phyloP scores from a whole-genome alignment of 2,329 filamentous ascomycete genomes.

The Neocatenulostroma microsporum region DNA sequence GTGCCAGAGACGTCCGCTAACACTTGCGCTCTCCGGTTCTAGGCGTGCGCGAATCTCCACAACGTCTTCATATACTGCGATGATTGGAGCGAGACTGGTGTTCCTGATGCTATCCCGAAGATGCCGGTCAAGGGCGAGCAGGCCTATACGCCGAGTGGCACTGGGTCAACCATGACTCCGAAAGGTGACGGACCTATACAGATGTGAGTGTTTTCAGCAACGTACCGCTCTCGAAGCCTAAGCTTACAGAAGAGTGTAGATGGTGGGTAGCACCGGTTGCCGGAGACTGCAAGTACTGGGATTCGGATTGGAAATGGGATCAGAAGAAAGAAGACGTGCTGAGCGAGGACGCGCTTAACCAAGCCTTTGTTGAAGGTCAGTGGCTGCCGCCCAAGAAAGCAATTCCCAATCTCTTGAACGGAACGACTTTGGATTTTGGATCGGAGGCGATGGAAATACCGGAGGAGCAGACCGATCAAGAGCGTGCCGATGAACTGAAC shows the following conservation, averaged over 20 bases:
- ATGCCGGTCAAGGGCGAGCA: background rate
- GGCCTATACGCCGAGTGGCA: constrained; percentile 1
- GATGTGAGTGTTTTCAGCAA: no score
- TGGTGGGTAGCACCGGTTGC: background rate
- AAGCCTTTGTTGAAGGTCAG: background rate
- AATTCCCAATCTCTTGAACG: constrained; percentile 1
- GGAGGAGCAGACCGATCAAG: no score
- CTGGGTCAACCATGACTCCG: background rate
- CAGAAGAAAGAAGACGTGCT: background rate
- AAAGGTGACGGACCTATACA: background rate
- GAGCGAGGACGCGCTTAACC: background rate
- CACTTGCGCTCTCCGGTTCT: no score
- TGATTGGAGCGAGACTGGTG: background rate
- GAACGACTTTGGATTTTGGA: no score
- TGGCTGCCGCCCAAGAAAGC: constrained; percentile 1
- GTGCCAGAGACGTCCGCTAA: no score
- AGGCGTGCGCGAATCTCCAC: no score
- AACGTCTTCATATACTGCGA: background rate
- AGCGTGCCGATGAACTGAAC: no score
- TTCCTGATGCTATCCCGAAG: background rate
- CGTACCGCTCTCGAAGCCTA: no score
- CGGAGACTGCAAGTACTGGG: background rate
- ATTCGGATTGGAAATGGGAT: background rate
- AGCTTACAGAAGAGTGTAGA: no score
- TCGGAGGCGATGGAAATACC: no score